phyloP scores from a whole-genome alignment of 108 stramenopile genomes.

The Nitzschia sp. region DNA sequence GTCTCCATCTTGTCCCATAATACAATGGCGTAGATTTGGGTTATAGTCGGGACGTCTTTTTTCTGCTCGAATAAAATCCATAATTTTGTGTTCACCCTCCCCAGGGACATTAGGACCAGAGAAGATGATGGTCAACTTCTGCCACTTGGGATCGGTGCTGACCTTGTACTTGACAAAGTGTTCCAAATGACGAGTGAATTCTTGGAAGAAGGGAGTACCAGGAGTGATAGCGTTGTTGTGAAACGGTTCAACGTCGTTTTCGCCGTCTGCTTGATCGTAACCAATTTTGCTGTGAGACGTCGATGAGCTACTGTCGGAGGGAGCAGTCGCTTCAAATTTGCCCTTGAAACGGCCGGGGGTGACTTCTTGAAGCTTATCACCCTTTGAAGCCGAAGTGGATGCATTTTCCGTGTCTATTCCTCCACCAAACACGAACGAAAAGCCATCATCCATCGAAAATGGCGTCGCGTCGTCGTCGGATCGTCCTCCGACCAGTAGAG shows the following conservation, averaged over 20 bases:
- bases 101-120: constrained; percentile 98
- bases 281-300: neutral
- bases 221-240: constrained; percentile 99
- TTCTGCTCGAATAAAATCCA: constrained; percentile 93
- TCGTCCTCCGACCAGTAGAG: neutral
- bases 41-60: constrained; percentile 69
- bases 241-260: constrained; percentile 58
- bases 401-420: neutral
- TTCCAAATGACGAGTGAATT: constrained; percentile 70
- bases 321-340: constrained; percentile 47
- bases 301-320: neutral
- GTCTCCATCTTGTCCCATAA: constrained; percentile 99
- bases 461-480: constrained; percentile 8
- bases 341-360: constrained; percentile 53
- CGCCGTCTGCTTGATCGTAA: too few relatives aligned
- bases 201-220: constrained; percentile 94
- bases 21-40: constrained; percentile 95
- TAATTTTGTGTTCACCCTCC: constrained; percentile 99
- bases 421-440: constrained; percentile 20
- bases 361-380: constrained; percentile 40
- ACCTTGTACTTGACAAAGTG: constrained; percentile 76
- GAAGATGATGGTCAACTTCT: constrained; percentile 84
- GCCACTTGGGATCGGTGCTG: constrained; percentile 78
- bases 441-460: constrained; percentile 22
- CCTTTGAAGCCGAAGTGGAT: neutral